These are phyloP conservation scores for Blastocrithidia nonstop DNA, from an alignment of 208 protist genomes.

Conservation along the genomic window DNA sequence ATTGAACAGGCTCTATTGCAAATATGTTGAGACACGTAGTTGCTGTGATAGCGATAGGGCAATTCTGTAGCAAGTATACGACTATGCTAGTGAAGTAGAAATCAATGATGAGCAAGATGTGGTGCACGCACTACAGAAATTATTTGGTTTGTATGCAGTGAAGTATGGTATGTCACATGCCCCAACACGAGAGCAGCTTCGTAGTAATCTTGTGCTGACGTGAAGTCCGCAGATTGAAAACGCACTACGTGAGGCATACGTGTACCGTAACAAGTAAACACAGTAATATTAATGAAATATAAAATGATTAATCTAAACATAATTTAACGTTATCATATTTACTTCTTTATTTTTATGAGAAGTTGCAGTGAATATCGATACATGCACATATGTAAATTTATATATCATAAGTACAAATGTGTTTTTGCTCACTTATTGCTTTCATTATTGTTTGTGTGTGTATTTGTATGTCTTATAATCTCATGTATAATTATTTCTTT, in stretches of 20 bases:
- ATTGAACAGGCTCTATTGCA: constrained; percentile 57
- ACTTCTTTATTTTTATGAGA: not conserved
- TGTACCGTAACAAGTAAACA: no score
- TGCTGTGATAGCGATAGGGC: constrained; percentile 7
- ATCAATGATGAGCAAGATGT: no score
- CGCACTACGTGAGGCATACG: constrained; percentile 16
- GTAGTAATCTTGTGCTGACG: constrained; percentile 14
- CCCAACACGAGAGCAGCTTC: not conserved
- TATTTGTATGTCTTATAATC: not conserved
- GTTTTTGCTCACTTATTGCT: no score
- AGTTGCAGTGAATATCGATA: not conserved
- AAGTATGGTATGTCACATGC: constrained; percentile 23
- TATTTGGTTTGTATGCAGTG: constrained; percentile 45
- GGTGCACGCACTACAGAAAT: constrained; percentile 20
- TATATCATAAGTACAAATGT: not conserved
- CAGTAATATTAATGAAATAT: no score
- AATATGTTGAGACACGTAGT: constrained; percentile 16
- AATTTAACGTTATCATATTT: no score
- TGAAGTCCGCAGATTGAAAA: constrained; percentile 21
- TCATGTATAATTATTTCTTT: not conserved
- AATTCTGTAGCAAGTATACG: constrained; percentile 28
- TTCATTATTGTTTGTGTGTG: not conserved
- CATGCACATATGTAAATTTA: not conserved
- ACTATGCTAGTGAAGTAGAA: constrained; percentile 20
- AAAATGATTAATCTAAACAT: no score